Percentiles rank a stretch among this genome's conserved stretches.
These are phyloP conservation scores for Hibiscus mutabilis DNA, from an alignment of 345 rosid species.

Conservation along the genomic window DNA sequence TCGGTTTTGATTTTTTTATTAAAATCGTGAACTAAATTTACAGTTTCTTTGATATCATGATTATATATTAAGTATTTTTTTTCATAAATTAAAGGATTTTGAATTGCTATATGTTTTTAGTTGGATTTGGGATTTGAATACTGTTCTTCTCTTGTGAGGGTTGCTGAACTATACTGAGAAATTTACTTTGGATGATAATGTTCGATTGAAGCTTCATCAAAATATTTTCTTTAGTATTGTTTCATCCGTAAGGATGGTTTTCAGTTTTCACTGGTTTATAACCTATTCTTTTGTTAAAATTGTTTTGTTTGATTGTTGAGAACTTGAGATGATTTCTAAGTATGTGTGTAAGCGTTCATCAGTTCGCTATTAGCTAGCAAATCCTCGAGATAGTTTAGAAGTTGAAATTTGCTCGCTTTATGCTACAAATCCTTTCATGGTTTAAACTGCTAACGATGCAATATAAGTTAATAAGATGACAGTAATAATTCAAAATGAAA, in stretches of 20 bases:
- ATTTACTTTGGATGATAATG: neutral
- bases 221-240: too few species aligned
- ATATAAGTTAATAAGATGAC: too few species aligned
- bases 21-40: neutral
- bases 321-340: neutral
- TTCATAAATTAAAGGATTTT: neutral
- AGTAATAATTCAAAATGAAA: too few species aligned
- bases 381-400: too few species aligned
- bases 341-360: neutral
- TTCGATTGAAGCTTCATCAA: neutral
- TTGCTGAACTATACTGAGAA: too few species aligned
- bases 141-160: neutral
- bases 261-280: too few species aligned
- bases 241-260: too few species aligned
- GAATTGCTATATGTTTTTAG: neutral
- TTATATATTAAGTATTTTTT: neutral
- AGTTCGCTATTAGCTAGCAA: too few species aligned
- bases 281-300: neutral
- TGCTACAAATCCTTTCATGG: too few species aligned
- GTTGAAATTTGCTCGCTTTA: too few species aligned
- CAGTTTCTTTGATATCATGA: neutral
- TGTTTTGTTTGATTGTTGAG: neutral
- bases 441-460: too few species aligned
- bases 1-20: neutral
- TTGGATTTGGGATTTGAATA: slow-evolving; percentile 3